Percentiles rank a stretch among this genome's conserved stretches.
These are phyloP conservation scores for Phytophthora brassicae DNA, from an alignment of 352 stramenopile species.

Conservation along the genomic window DNA sequence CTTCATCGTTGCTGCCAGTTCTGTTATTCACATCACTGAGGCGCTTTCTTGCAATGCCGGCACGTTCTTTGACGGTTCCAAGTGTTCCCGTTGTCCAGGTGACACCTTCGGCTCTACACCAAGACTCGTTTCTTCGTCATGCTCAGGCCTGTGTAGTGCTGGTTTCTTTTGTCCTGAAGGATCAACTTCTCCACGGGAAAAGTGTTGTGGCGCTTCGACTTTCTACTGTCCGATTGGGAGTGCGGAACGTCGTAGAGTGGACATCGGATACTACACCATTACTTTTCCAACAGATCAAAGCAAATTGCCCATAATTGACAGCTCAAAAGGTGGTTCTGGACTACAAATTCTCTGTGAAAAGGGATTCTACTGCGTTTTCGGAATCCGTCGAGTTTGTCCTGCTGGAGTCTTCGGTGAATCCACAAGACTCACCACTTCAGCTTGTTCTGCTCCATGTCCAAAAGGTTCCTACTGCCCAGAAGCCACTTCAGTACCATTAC, in stretches of 20 bases:
- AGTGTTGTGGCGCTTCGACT: conserved; percentile 45
- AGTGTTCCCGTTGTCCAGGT: conserved; percentile 49
- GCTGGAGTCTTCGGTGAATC: conserved; percentile 50
- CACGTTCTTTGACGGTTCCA: conserved; percentile 42
- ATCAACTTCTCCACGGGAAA: conserved; percentile 54
- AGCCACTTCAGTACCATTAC: conserved; percentile 42
- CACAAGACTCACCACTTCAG: conserved; percentile 26
- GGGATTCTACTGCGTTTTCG: conserved; percentile 63
- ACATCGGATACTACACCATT: conserved; percentile 59
- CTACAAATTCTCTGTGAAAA: conserved; percentile 50
- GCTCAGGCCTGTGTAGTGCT: conserved; percentile 48
- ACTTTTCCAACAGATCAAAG: conserved; percentile 28
- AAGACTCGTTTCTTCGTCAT: conserved; percentile 38
- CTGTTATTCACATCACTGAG: background rate
- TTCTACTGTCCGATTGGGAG: conserved; percentile 66
- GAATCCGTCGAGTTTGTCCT: conserved; percentile 55
- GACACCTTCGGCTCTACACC: conserved; percentile 47
- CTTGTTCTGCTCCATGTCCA: conserved; percentile 48
- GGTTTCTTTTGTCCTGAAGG: conserved; percentile 65
- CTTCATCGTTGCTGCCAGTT: conserved; percentile 1
- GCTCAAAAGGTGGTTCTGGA: conserved; percentile 2
- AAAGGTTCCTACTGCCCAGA: conserved; percentile 59
- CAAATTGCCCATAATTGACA: conserved; percentile 2
- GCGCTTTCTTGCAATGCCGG: conserved; percentile 47
- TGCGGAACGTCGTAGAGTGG: conserved; percentile 38